Percentiles rank a stretch among this genome's conserved stretches.
Evolutionary conservation across 164 flowering plant genomes (phyloP).

Genomic region (Dillenia turbinata): DNA sequence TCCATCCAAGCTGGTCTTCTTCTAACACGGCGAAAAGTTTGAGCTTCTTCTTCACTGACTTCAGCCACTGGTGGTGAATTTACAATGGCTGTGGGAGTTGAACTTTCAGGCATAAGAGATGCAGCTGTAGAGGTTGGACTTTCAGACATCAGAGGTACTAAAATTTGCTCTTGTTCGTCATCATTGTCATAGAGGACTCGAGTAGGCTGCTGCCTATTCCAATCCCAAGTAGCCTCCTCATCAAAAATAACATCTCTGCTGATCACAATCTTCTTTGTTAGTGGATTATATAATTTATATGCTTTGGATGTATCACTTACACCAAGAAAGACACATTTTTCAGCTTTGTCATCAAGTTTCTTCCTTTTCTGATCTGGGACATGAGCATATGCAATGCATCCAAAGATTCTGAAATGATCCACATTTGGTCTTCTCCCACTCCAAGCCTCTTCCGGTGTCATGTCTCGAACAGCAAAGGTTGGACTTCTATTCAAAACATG

Average conservation of each 20-base stretch:
- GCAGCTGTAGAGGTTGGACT: neutral
- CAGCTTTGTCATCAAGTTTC: constrained; percentile 5
- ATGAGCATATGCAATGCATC: constrained; percentile 6
- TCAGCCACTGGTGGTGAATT: constrained; percentile 3
- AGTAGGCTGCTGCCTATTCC: constrained; percentile 6
- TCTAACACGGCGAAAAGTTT: neutral
- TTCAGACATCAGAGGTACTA: neutral
- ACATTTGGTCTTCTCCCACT: constrained; percentile 6
- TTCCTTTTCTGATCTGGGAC: constrained; percentile 6
- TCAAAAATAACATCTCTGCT: constrained; percentile 5
- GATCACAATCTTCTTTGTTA: constrained; percentile 7
- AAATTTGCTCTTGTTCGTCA: constrained; percentile 1
- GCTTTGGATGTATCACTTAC: constrained; percentile 3
- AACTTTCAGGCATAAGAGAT: too few relatives aligned
- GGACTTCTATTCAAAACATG: constrained; percentile 5
- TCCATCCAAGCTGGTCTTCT: constrained; percentile 2
- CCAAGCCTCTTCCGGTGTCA: constrained; percentile 3
- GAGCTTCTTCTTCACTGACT: neutral
- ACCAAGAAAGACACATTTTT: constrained; percentile 5
- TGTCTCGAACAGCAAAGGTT: constrained; percentile 1
- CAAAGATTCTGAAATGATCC: constrained; percentile 3
- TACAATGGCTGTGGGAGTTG: constrained; percentile 2
- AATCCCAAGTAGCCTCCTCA: constrained; percentile 6
- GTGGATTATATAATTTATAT: constrained; percentile 8
- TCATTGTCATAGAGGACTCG: constrained; percentile 5